Evolutionary conservation across 2,329 filamentous ascomycete species (phyloP), one percentile per base, ranked within the genome.

Genomic region (Microsporum canis): DNA sequence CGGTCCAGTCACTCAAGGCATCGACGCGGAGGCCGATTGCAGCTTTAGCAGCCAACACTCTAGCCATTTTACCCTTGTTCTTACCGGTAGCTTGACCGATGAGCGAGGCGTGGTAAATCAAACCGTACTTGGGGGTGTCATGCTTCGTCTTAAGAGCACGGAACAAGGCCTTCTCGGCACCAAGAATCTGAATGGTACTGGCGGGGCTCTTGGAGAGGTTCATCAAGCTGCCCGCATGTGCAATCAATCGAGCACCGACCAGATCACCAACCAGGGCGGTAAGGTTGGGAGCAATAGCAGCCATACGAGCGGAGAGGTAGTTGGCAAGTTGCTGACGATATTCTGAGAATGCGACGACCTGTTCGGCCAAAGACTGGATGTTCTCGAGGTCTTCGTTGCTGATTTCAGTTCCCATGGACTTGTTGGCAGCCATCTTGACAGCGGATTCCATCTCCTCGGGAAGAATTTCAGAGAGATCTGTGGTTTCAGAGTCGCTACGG

Each of bases 21-120:
- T 99, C 94, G 57, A 96, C 88, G 77, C 94, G 91, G 57, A 96
- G 81, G 80, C 91, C 91, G 58, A 99, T 84, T 31, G 94, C 90
- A 55, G 92, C 86, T 82, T 97, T 97, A 68, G 92, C 88, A 57
- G 94, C 88, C 64, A 99, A 83, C 81, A 96, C 91, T 82, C 94
- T 89, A 47, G 94, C 94, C 71, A 99, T 96, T 82, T 99, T 99
- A 70, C 94, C 94, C 86, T 99, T 99, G 82, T 97, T 97, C 80
- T 90, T 92, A 70, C 94, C 94, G 23, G 89, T 95, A 34, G 94
- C 94, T 79, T 99, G 94, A 51, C 94, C 95, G 66, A 99, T 95
- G 53, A 99, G 84, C 33, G 89, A 94, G 57, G 89, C 88, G 76
- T 95, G 88, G 78, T 94, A 95, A 73, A 95, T 89, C 66, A 95